Base-by-base conservation (phyloP, 2,329 filamentous ascomycete species). In the Aspergillus sp. region DNA sequence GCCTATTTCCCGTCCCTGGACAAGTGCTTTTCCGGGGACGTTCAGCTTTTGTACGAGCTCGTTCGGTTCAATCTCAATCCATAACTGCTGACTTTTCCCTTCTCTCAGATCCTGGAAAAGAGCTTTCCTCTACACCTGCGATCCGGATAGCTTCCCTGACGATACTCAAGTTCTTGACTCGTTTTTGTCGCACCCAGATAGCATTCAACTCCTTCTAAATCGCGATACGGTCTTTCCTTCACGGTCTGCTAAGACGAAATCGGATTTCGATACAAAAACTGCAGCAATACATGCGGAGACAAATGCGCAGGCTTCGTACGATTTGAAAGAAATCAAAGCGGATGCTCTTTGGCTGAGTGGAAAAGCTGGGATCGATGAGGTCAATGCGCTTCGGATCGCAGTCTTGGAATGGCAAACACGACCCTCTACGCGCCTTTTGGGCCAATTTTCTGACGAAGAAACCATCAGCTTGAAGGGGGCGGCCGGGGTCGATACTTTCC, bases 261-360 rank as follows among this genome's bases (percentile, higher is more conserved):
- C 84, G 64, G 83, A 84, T 17, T 96, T 96, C 70, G 90, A 96
- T 60, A 90, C 90, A 19, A 92, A 88, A 74, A 96, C 90, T 1
- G 90, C 92, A 21, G 90, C 92, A 5, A 96, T 97, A 60, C 89
- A 96, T 71, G 85, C 92, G 49, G 86, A 90, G 1, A 86, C 89
- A 17, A 84, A 84, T 5, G 79, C 84, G 12, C 85, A 84, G 66
- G 83, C 84, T 41, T 84, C 84, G 56, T 90, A 89, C 70, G 86
- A 93, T 68, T 81, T 96, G 64, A 86, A 89, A 40, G 80, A 89
- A 68, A 86, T 98, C 72, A 96, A 96, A 77, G 84, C 86, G 47
- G 93, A 98, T 78, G 85, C 91, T 35, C 73, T 89, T 64, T 98
- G 93, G 92, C 79, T 99, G 61, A 93, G 91, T 74, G 86, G 89